These are phyloP conservation scores for Chrysosphaeria jannelii DNA, from an alignment of 2,329 filamentous ascomycete species.

Conservation along the genomic window DNA sequence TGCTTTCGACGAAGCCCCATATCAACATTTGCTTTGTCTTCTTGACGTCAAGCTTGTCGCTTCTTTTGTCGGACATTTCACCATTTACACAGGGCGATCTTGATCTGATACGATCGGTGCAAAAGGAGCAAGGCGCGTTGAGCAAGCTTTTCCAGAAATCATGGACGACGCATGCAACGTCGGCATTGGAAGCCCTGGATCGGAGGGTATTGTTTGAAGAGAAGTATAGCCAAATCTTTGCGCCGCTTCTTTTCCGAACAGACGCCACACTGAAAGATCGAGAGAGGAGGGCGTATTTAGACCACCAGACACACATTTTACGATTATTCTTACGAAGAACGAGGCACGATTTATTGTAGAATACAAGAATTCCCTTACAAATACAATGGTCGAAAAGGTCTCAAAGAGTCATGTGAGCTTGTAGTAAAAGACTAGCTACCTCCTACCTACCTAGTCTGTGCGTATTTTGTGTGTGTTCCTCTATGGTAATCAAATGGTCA, in stretches of 20 bases:
- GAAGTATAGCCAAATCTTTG: conserved; percentile 34
- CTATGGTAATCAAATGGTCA: too few species aligned
- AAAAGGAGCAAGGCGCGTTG: conserved; percentile 10
- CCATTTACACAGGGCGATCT: conserved; percentile 12
- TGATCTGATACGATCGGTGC: conserved; percentile 7
- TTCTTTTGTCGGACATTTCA: conserved; percentile 18
- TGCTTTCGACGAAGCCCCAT: conserved; percentile 37
- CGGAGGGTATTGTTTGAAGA: conserved; percentile 27
- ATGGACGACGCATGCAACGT: conserved; percentile 1
- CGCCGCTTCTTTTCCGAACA: conserved; percentile 26
- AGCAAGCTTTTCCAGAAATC: conserved; percentile 8
- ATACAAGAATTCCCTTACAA: too few species aligned
- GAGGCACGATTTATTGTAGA: conserved; percentile 3
- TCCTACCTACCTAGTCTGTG: too few species aligned
- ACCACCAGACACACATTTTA: conserved; percentile 32
- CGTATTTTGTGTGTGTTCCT: too few species aligned
- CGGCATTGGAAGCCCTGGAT: conserved; percentile 11
- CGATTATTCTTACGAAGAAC: conserved; percentile 30
- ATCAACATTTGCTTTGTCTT: conserved; percentile 82
- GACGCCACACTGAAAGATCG: conserved; percentile 12
- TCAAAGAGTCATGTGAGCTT: too few species aligned
- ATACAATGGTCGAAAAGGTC: not conserved
- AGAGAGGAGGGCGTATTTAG: conserved; percentile 27
- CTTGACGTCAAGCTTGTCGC: conserved; percentile 42
- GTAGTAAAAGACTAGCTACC: too few species aligned